Base-by-base conservation (phyloP, 345 rosid species). In the Crucihimalaya himalaica region DNA sequence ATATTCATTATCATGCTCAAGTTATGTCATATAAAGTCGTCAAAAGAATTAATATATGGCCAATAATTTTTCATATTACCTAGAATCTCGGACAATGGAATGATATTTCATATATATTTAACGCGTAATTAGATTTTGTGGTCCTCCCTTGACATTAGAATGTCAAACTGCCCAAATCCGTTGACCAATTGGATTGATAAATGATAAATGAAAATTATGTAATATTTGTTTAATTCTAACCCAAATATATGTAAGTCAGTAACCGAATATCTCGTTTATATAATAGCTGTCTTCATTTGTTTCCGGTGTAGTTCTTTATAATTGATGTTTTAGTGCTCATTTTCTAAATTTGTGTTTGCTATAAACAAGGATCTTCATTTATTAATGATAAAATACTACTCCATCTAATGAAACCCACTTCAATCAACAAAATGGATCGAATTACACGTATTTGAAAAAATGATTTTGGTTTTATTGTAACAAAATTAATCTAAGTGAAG, bases 121-220 rank as follows among this genome's bases (percentile, higher is more conserved):
- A 51, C 70, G 63, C 16, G 39, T 54, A 72, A 27, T 39, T 62
- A 64, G 65, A 55, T 73, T 64, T 34, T 56, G 43, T 46, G 72
- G 78, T 46, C 71, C 66, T 45, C 51, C 32, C 0, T 56, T 56
- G 48, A 23, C 59, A 55, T 65, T 56, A 46, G 5, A 32, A 55
- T 56, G 40, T 32, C 66, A 55, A 43, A 34, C 71, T 73, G 40
- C 48, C 9, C 14, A 47, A 3, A 31, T 46, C 12, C 56, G 47
- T 9, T 52, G 71, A 64, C 58, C 40, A 46, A 19, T 43, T 25
- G 55, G 20, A n/a, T 29, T 53, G 32, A 5, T 32, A 16, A 27
- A 15, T 43, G 10, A 16, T 45, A 45, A 16, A 45, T 20, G 12
- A n/a, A 11, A 29, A 18, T 12, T 23, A 12, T 23, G 16, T 53